Conservation (phyloP, 495 filamentous ascomycete genomes). For the Tuber aestivum region DNA sequence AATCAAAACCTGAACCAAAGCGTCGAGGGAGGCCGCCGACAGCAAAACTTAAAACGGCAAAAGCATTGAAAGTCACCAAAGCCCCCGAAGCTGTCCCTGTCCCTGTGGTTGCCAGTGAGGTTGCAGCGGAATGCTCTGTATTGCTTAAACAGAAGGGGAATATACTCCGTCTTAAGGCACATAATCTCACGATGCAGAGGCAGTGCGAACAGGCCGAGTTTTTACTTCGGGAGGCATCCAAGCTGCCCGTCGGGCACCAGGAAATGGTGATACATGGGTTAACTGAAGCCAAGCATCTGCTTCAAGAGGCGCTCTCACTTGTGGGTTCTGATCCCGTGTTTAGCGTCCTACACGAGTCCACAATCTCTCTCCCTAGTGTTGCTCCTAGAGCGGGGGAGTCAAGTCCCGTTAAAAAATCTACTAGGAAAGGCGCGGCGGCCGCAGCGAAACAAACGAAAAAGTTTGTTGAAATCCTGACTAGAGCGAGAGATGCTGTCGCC, state of each 20-base stretch:
- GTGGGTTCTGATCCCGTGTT: conserved; percentile 77
- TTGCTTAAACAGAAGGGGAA: conserved; percentile 56
- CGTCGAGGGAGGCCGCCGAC: conserved; percentile 17
- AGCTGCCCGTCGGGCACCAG: conserved; percentile 45
- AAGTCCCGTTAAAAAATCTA: conserved; percentile 34
- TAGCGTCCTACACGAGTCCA: conserved; percentile 84
- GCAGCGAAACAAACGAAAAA: conserved; percentile 41
- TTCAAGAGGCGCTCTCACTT: conserved; percentile 58
- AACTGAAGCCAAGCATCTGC: conserved; percentile 54
- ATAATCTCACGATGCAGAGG: conserved; percentile 52
- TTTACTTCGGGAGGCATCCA: conserved; percentile 49
- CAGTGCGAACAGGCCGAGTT: conserved; percentile 52
- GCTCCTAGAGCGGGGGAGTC: conserved; percentile 17
- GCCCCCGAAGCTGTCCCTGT: conserved; percentile 40
- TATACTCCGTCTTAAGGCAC: conserved; percentile 61
- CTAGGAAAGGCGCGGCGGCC: conserved; percentile 23
- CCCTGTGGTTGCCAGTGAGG: conserved; percentile 26
- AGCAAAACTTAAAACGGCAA: conserved; percentile 30
- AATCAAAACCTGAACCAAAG: conserved; percentile 33
- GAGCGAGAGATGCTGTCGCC: conserved; percentile 56
- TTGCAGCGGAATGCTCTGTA: conserved; percentile 51
- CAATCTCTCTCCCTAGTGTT: conserved; percentile 41
- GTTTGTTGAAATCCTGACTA: conserved; percentile 55
- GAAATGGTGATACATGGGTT: conserved; percentile 50
- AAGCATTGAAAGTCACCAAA: conserved; percentile 37